Evolutionary conservation across 192 early-diverging fungal genomes (phyloP).

Genomic region (Backusella morwellensis): DNA sequence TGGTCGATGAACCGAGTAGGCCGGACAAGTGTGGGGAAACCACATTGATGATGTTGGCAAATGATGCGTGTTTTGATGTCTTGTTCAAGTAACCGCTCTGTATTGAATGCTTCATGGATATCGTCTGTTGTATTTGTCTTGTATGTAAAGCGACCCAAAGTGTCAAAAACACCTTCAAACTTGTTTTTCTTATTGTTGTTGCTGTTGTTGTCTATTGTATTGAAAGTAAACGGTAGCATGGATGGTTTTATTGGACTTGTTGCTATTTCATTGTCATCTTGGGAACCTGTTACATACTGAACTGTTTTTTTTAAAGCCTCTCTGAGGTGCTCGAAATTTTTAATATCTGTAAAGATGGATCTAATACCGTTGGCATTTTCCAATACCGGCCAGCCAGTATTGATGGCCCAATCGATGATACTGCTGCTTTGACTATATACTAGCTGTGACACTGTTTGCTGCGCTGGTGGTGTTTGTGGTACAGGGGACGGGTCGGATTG

Average conservation of each 20-base stretch:
- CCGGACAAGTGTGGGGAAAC: conserved; percentile 12
- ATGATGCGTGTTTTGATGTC: neutral
- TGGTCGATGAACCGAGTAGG: neutral
- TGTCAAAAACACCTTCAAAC: neutral
- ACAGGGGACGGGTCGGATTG: neutral
- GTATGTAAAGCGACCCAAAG: neutral
- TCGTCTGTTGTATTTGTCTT: neutral
- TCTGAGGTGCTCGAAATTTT: neutral
- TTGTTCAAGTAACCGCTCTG: neutral
- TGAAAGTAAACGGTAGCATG: neutral
- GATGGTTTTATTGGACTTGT: neutral
- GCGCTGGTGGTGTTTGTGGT: neutral
- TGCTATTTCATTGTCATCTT: neutral
- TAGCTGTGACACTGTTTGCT: conserved; percentile 1
- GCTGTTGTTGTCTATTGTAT: neutral
- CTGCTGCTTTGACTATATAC: neutral
- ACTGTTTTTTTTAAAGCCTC: neutral
- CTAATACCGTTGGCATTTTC: neutral
- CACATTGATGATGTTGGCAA: conserved; percentile 5
- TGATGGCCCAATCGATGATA: neutral
- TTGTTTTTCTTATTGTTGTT: neutral
- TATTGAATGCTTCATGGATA: neutral
- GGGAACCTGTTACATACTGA: neutral
- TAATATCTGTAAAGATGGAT: conserved; percentile 10
- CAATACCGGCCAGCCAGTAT: conserved; percentile 1